Percentiles rank a stretch among this genome's conserved stretches.
phyloP scores from a whole-genome alignment of 345 rosid species.

The Microcos paniculata region DNA sequence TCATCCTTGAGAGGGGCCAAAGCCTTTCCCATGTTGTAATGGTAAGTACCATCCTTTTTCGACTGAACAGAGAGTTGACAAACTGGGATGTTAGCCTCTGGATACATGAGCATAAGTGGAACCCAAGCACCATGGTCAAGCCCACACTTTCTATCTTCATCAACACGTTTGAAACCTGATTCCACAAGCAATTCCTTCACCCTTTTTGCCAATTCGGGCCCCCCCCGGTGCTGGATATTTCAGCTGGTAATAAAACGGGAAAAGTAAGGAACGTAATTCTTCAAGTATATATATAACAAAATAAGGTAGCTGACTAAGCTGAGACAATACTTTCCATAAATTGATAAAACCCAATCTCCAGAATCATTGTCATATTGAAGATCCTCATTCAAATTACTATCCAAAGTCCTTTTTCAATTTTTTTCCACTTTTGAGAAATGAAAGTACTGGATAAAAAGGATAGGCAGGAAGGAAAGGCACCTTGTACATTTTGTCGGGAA shows the following conservation, averaged over 20 bases:
- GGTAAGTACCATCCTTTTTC: slow-evolving; percentile 50
- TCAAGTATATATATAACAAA: background rate
- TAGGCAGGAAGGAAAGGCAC: slow-evolving; percentile 22
- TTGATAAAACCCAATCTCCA: background rate
- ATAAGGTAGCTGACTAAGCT: background rate
- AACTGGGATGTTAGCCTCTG: slow-evolving; percentile 77
- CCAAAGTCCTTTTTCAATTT: background rate
- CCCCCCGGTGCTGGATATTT: slow-evolving; percentile 94
- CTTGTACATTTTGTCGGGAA: slow-evolving; percentile 82
- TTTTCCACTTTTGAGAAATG: background rate
- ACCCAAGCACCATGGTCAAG: slow-evolving; percentile 98
- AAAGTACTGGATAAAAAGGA: too few relatives aligned
- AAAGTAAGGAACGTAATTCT: background rate
- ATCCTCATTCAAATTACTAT: background rate
- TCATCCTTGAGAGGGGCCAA: slow-evolving; percentile 76
- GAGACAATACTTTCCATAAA: background rate
- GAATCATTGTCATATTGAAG: background rate
- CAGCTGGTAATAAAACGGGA: slow-evolving; percentile 38
- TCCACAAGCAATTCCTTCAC: slow-evolving; percentile 65
- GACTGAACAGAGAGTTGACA: slow-evolving; percentile 89
- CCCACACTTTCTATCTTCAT: slow-evolving; percentile 68
- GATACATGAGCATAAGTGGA: slow-evolving; percentile 91
- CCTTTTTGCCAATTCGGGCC: slow-evolving; percentile 60
- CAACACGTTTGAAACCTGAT: slow-evolving; percentile 53
- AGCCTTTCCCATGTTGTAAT: slow-evolving; percentile 88